Evolutionary conservation across 1,284 basidiomycete genomes (phyloP), one percentile per base, ranked within the genome.

Genomic region (Ceratobasidium sp.): DNA sequence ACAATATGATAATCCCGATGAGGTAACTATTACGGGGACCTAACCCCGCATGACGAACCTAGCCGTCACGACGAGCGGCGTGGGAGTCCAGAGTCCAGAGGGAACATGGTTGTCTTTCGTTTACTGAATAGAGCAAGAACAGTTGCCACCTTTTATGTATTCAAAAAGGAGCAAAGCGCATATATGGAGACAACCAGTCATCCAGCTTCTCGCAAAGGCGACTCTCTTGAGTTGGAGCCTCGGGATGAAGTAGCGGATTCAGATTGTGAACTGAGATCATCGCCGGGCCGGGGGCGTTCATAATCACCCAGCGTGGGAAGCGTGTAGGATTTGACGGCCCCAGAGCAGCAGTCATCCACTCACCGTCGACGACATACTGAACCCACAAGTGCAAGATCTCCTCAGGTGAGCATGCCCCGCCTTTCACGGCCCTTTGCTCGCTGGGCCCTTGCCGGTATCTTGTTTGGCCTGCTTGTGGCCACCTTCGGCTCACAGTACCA

Each of bases 331-430:
- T n/a, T 66, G 44, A 66, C 13, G 61, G 39, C 66, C 49, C 49
- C 64, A 67, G 64, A 44, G 26, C n/a, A 20, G 39, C 20, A 40
- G n/a, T 44, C 39, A 39, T 66, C 51, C 51, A 55, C n/a, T 49
- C 56, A 46, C 12, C 72, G 33, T 67, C 73, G 63, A 77, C 73
- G 20, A 49, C 44, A 51, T 56, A 39, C 53, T 33, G n/a, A 28
- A 70, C 53, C 68, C 39, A 28, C 73, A 67, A 67, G 49, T 56
- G 44, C 75, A 20, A 49, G 55, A 68, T 39, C 51, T 55, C 51
- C 75, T 77, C 75, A 77, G 53, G 75, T 77, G 75, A 77, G 75
- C 44, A 77, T 77, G 75, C 51, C 40, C 44, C 75, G 75, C 64
- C 55, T 39, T 55, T 60, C 40, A 42, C 44, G 26, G 60, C 69